Conservation (phyloP, 2,329 filamentous ascomycete species). For the Emergomyces orientalis region DNA sequence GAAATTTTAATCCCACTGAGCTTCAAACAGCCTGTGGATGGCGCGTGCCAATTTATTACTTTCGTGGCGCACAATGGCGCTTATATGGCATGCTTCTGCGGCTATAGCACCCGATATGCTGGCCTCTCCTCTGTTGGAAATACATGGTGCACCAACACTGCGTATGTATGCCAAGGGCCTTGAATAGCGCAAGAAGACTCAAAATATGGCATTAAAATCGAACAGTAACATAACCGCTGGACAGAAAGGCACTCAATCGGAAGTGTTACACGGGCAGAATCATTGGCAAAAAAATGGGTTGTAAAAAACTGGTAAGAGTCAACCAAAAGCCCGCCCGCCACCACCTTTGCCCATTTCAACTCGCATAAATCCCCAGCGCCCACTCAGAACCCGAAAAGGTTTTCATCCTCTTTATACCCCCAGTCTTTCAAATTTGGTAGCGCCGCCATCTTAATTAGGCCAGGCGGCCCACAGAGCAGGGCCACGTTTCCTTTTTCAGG, state of each 20-base stretch:
- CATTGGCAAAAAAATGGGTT: too few species aligned
- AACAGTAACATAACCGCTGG: neutral
- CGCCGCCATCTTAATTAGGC: conserved; percentile 45
- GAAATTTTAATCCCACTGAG: neutral
- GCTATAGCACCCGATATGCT: neutral
- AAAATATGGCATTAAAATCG: neutral
- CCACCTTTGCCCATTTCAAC: too few species aligned
- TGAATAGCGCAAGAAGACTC: neutral
- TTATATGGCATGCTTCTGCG: neutral
- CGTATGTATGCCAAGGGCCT: too few species aligned
- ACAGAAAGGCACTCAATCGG: neutral
- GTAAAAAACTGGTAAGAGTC: too few species aligned
- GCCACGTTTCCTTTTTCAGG: conserved; percentile 36
- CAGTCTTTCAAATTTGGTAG: conserved; percentile 39
- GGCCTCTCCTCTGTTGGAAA: too few species aligned
- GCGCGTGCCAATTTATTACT: neutral
- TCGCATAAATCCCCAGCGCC: neutral
- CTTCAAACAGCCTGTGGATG: neutral
- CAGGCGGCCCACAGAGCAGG: conserved; percentile 43
- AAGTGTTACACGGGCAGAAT: neutral
- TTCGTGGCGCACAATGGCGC: neutral
- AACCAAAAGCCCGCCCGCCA: too few species aligned
- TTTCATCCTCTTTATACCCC: conserved; percentile 39
- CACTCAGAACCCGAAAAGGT: conserved; percentile 37
- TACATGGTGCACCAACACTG: too few species aligned